These are phyloP conservation scores for Heliosperma pusillum DNA, from an alignment of 148 eudicot genomes.

Conservation along the genomic window DNA sequence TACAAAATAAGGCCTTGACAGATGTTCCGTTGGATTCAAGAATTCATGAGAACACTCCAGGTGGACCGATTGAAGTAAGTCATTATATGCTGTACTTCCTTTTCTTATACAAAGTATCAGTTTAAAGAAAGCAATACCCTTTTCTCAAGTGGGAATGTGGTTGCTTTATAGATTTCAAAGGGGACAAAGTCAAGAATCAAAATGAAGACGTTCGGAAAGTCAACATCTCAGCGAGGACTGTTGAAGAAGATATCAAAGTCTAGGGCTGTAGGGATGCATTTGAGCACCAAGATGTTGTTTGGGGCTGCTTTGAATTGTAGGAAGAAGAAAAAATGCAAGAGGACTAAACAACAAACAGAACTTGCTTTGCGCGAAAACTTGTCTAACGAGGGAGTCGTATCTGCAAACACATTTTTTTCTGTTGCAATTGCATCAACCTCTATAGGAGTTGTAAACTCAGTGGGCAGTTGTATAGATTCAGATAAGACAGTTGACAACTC, in stretches of 20 bases:
- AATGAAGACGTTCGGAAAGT: not conserved
- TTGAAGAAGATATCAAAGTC: constrained; percentile 35
- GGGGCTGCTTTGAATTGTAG: constrained; percentile 35
- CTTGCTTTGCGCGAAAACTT: constrained; percentile 4
- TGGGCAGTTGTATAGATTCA: constrained; percentile 8
- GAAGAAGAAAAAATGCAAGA: constrained; percentile 50
- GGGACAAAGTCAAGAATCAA: constrained; percentile 16
- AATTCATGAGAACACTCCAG: constrained; percentile 7
- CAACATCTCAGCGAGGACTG: constrained; percentile 27
- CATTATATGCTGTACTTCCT: not conserved
- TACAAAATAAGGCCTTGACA: constrained; percentile 12
- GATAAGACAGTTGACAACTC: constrained; percentile 19
- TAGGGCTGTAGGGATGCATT: constrained; percentile 32
- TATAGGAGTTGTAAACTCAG: not conserved
- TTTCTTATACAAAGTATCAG: not conserved
- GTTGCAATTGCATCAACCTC: constrained; percentile 34
- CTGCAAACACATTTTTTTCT: constrained; percentile 32
- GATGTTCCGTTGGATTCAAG: constrained; percentile 13
- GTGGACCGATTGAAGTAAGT: constrained; percentile 17
- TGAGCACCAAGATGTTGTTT: constrained; percentile 56
- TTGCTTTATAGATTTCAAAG: constrained; percentile 18
- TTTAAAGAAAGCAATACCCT: not conserved
- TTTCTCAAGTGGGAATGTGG: constrained; percentile 7
- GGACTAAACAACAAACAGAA: constrained; percentile 24
- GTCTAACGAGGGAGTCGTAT: constrained; percentile 17